Conservation (phyloP, 805 yeast species). For the Candida dajiaensis region DNA sequence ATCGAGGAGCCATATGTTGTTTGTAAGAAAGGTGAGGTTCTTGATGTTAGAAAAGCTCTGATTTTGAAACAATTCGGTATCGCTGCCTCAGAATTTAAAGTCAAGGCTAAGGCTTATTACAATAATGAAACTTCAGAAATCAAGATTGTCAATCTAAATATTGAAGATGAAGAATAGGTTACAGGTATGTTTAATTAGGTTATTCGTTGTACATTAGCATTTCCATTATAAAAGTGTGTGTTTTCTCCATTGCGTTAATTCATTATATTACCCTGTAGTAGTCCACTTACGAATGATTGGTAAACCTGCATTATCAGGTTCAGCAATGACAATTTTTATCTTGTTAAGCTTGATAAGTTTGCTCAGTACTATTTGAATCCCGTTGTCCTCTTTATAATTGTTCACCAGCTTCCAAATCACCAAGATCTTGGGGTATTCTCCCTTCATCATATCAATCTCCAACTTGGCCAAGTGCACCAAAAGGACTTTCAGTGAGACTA, state of each 20-base stretch:
- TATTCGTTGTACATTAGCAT: constrained; percentile 10
- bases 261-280: background rate
- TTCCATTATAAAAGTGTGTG: background rate
- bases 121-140: constrained; percentile 47
- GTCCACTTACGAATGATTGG: background rate
- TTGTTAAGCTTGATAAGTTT: constrained; percentile 2
- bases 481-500: background rate
- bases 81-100: constrained; percentile 88
- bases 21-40: constrained; percentile 68
- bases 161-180: constrained; percentile 21
- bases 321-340: background rate
- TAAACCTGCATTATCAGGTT: background rate
- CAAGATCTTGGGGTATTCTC: background rate
- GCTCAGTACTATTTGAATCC: constrained; percentile 2
- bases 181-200: background rate
- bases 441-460: background rate
- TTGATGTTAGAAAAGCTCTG: constrained; percentile 88
- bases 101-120: constrained; percentile 71
- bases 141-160: constrained; percentile 28
- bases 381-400: background rate
- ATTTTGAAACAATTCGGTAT: constrained; percentile 93
- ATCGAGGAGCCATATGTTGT: constrained; percentile 74
- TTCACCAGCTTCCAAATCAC: background rate
- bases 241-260: background rate
- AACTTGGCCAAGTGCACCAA: constrained; percentile 4